A percentile compares a stretch with the other conserved stretches of the same genome.
Conservation (phyloP, 2,329 filamentous ascomycete species). For the Fusarium palustre region DNA sequence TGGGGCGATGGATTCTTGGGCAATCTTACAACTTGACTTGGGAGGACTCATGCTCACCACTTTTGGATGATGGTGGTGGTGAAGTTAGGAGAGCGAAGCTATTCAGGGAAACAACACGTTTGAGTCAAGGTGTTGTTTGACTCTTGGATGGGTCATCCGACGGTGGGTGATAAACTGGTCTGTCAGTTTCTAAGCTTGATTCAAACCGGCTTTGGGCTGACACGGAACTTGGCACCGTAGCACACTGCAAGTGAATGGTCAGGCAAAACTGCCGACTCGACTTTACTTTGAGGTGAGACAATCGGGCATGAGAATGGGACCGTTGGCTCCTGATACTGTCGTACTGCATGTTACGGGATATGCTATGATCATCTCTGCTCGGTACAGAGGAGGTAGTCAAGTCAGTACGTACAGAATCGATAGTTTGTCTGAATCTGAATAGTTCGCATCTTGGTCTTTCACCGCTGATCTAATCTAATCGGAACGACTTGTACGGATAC, state of each 20-base stretch:
- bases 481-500: not conserved
- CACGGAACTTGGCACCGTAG: not conserved
- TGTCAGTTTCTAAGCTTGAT: not conserved
- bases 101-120: slow-evolving; percentile 26
- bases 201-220: not conserved
- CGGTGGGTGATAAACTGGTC: not conserved
- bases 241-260: slow-evolving; percentile 10
- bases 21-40: slow-evolving; percentile 16
- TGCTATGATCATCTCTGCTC: not conserved
- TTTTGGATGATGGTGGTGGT: not conserved
- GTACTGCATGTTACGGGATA: not conserved
- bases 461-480: slow-evolving; percentile 23
- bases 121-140: not conserved
- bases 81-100: slow-evolving; percentile 14
- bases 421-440: slow-evolving; percentile 14
- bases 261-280: slow-evolving; percentile 9
- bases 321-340: not conserved
- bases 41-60: not conserved
- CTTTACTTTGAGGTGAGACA: slow-evolving; percentile 12
- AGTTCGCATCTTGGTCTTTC: slow-evolving; percentile 17
- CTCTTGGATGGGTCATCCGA: too few species aligned
- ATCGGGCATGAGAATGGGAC: slow-evolving; percentile 17
- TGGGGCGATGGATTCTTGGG: slow-evolving; percentile 39
- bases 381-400: not conserved
- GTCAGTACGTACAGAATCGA: slow-evolving; percentile 6